A percentile compares a stretch with the other conserved stretches of the same genome.
Evolutionary conservation across 306 rosid species (phyloP).

Genomic region (Cicer pinnatifidum): DNA sequence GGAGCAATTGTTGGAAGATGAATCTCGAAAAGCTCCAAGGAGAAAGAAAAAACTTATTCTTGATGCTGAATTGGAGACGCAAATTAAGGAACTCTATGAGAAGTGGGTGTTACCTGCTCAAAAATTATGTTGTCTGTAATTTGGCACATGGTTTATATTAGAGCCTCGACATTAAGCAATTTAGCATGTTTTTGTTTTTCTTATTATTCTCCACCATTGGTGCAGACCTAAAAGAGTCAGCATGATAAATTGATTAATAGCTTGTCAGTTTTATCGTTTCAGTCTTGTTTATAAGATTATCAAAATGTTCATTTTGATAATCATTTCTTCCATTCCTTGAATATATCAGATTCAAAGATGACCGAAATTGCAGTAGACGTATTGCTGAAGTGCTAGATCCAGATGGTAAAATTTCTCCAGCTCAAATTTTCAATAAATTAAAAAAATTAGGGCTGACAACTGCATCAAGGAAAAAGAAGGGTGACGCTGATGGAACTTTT

Average conservation of each 20-base stretch:
- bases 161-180: constrained; percentile 23
- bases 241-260: constrained; percentile 9
- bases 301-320: constrained; percentile 27
- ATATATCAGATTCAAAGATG: constrained; percentile 69
- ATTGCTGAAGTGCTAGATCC: constrained; percentile 77
- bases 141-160: constrained; percentile 28
- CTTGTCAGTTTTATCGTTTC: neutral
- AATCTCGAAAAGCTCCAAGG: constrained; percentile 51
- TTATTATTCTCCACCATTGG: neutral
- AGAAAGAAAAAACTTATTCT: constrained; percentile 70
- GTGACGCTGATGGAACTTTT: constrained; percentile 40
- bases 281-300: constrained; percentile 21
- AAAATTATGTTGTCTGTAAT: constrained; percentile 23
- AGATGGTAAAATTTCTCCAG: constrained; percentile 68
- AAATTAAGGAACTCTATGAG: constrained; percentile 76
- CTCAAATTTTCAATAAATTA: constrained; percentile 73
- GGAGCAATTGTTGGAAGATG: constrained; percentile 54
- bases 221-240: constrained; percentile 7
- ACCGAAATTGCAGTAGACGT: constrained; percentile 60
- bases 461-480: constrained; percentile 57
- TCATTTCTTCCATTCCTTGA: constrained; percentile 31
- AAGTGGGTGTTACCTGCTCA: constrained; percentile 57
- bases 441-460: constrained; percentile 67
- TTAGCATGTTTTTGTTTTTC: neutral
- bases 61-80: constrained; percentile 63